Percentiles rank a stretch among this genome's conserved stretches.
phyloP scores from a whole-genome alignment of 768 basidiomycete genomes.

The Rubroboletus satanas region DNA sequence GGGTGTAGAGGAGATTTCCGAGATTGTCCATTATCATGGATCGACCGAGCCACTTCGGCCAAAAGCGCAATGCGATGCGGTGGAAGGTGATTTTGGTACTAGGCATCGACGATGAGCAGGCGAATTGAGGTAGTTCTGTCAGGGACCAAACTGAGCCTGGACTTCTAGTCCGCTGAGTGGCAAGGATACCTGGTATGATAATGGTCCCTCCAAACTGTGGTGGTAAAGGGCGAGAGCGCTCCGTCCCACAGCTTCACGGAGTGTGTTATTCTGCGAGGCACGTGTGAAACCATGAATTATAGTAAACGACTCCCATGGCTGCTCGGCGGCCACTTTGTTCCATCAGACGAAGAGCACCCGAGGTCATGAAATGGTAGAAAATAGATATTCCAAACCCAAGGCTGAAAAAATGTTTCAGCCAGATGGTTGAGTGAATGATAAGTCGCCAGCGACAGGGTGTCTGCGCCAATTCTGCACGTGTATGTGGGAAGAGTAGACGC shows the following conservation, averaged over 20 bases:
- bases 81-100: neutral
- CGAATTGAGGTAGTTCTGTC: neutral
- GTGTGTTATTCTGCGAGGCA: neutral
- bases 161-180: neutral
- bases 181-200: neutral
- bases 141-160: neutral
- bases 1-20: neutral
- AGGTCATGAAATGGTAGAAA: too few species aligned
- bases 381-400: too few species aligned
- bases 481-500: too few species aligned
- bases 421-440: too few species aligned
- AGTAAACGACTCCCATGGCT: neutral
- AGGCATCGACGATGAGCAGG: neutral
- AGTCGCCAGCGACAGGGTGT: too few species aligned
- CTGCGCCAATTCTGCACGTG: too few species aligned
- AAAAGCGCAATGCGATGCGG: neutral
- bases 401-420: too few species aligned
- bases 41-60: neutral
- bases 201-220: neutral
- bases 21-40: neutral
- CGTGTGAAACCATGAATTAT: neutral
- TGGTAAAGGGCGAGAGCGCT: neutral
- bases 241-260: neutral
- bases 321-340: neutral
- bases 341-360: too few species aligned